A percentile compares a stretch with the other conserved stretches of the same genome.
Conservation (phyloP, 805 yeast genomes). For the Candida incommunis region DNA sequence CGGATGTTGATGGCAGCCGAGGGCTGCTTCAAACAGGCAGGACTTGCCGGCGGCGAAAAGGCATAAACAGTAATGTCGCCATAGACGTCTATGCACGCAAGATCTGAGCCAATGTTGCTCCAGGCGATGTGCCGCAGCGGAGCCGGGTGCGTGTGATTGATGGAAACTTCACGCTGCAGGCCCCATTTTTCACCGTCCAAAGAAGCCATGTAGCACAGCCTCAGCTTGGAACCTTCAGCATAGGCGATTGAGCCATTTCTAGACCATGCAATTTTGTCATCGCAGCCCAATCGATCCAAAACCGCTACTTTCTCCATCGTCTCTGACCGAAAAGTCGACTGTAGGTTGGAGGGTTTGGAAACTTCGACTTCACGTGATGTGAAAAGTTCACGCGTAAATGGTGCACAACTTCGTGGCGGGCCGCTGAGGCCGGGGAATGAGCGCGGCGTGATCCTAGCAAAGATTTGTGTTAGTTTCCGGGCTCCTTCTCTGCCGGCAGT, state of each 20-base stretch:
- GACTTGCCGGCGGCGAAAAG: not conserved
- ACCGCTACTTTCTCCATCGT: not conserved
- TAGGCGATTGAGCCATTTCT: not conserved
- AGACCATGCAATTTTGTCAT: slow-evolving; percentile 1
- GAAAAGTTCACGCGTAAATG: too few relatives aligned
- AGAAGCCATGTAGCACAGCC: not conserved
- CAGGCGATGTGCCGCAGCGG: not conserved
- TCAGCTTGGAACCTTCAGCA: not conserved
- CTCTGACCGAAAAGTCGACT: too few relatives aligned
- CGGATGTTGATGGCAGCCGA: not conserved
- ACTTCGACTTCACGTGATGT: too few relatives aligned
- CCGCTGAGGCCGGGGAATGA: too few relatives aligned
- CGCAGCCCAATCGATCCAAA: not conserved
- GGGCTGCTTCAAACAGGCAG: not conserved
- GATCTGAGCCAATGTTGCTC: not conserved
- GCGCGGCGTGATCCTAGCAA: too few relatives aligned
- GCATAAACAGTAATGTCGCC: not conserved
- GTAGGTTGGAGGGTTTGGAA: too few relatives aligned
- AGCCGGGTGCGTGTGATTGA: not conserved
- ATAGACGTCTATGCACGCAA: not conserved
- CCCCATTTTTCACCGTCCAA: not conserved
- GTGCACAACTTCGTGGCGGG: too few relatives aligned
- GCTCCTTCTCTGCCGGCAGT: too few relatives aligned
- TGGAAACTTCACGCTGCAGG: not conserved
- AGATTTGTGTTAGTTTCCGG: too few relatives aligned